Evolutionary conservation across 78 protist genomes (phyloP), one percentile per base, ranked within the genome.

Genomic region (Chrysochromulina tobinii): DNA sequence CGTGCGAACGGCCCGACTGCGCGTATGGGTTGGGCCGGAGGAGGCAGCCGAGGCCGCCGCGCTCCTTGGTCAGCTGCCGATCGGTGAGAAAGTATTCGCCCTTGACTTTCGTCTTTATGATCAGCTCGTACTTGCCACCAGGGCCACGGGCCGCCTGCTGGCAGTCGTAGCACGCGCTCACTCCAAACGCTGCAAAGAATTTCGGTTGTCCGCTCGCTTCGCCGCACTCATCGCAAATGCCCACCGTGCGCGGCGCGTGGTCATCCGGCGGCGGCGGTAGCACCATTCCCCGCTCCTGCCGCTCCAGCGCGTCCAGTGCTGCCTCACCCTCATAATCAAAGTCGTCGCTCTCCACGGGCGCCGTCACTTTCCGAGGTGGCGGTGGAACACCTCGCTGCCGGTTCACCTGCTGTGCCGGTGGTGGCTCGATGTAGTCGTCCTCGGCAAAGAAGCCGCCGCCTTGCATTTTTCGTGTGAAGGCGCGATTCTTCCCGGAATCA

Each of bases 141-240:
- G 3, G 17, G 23, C 83, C 83, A 3, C 57, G 83, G 83, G 3
- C 12, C 27, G 83, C 83, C 27, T 18, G 54, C 57, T 75, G 83
- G 57, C 83, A 75, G 59, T 75, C 83, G 83, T 17, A 75, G 83
- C 83, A 75, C 27, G 50, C 83, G 58, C n/a, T 12, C 12, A 75
- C 18, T 12, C 57, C 57, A 15, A 75, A 75, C 20, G 83, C 83
- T 57, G 3, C 83, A 3, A 3, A 12, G 23, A 75, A 50, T 6
- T 50, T 27, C 3, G 83, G 23, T 57, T 75, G 83, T 4, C 27
- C 51, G 25, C 11, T 4, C 57, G 6, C 21, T 1, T 2, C 23
- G 58, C 57, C 58, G 83, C 83, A 75, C 57, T 75, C 83, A 2
- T 50, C 57, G 58, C 83, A 75, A 3, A 17, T n/a, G 79, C 57